Conservation (phyloP, 2,329 filamentous ascomycete genomes). For the Xylariaceae sp. region DNA sequence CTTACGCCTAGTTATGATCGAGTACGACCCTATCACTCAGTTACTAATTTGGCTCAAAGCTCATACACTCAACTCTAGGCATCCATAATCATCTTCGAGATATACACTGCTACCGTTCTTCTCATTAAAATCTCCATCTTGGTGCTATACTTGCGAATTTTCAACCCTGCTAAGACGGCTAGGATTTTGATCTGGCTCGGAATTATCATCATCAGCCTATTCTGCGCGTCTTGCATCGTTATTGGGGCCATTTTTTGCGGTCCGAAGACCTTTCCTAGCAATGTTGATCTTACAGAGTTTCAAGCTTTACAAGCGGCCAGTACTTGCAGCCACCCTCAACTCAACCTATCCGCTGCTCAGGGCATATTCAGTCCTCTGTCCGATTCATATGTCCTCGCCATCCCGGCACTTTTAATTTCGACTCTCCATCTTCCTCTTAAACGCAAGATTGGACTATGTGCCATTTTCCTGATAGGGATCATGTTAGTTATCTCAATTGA, state of each 20-base stretch:
- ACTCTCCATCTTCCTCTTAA: not conserved
- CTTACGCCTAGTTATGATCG: too few species aligned
- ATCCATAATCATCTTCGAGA: too few species aligned
- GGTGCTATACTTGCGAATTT: not conserved
- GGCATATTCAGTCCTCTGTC: not conserved
- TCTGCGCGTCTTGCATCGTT: too few species aligned
- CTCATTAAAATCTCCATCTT: slow-evolving; percentile 5
- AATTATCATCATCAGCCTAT: not conserved
- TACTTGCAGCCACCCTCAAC: too few species aligned
- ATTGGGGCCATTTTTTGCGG: too few species aligned
- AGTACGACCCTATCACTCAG: too few species aligned
- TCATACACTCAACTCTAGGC: too few species aligned
- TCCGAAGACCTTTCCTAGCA: not conserved
- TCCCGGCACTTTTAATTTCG: not conserved
- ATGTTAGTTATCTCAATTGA: not conserved
- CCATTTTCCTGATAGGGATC: slow-evolving; percentile 4
- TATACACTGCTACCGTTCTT: not conserved
- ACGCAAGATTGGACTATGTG: not conserved
- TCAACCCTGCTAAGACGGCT: not conserved
- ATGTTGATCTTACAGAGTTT: not conserved
- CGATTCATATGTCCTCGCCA: slow-evolving; percentile 6
- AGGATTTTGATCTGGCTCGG: not conserved
- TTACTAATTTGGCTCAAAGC: too few species aligned
- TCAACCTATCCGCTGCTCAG: too few species aligned
- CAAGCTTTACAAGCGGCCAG: not conserved